phyloP scores from a whole-genome alignment of 306 rosid genomes.

The Potentilla sterilis region DNA sequence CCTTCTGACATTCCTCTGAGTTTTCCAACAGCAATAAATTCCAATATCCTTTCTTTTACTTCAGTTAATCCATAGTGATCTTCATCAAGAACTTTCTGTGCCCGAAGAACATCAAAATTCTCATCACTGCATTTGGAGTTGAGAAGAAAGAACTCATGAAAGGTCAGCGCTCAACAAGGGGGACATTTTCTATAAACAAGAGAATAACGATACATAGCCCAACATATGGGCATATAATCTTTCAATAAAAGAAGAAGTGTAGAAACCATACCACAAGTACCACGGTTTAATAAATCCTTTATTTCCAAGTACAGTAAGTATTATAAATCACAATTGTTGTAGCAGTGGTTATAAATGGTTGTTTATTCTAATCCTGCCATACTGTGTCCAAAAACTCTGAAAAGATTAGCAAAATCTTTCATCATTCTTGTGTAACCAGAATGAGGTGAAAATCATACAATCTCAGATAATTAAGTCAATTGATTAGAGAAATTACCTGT shows the following conservation, averaged over 20 bases:
- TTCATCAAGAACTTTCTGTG: conserved; percentile 90
- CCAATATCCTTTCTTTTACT: conserved; percentile 96
- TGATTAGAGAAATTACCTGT: conserved; percentile 53
- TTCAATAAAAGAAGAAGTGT: not conserved
- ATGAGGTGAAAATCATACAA: not conserved
- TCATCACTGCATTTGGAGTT: conserved; percentile 65
- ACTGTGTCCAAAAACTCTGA: not conserved
- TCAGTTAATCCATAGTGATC: conserved; percentile 96
- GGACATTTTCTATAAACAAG: not conserved
- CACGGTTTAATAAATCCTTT: not conserved
- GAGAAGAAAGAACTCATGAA: not conserved
- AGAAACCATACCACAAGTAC: not conserved
- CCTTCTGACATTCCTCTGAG: conserved; percentile 97
- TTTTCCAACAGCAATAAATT: conserved; percentile 96
- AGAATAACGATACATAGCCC: not conserved
- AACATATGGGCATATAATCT: not conserved
- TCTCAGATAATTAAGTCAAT: conserved; percentile 1
- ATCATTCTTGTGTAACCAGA: not conserved
- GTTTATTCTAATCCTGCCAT: not conserved
- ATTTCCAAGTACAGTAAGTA: not conserved
- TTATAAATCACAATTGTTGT: not conserved
- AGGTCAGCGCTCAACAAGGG: not conserved
- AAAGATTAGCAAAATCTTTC: not conserved
- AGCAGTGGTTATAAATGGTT: not conserved
- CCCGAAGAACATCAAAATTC: conserved; percentile 85